Conservation (phyloP, 495 filamentous ascomycete genomes). For the Penicillium desertorum region DNA sequence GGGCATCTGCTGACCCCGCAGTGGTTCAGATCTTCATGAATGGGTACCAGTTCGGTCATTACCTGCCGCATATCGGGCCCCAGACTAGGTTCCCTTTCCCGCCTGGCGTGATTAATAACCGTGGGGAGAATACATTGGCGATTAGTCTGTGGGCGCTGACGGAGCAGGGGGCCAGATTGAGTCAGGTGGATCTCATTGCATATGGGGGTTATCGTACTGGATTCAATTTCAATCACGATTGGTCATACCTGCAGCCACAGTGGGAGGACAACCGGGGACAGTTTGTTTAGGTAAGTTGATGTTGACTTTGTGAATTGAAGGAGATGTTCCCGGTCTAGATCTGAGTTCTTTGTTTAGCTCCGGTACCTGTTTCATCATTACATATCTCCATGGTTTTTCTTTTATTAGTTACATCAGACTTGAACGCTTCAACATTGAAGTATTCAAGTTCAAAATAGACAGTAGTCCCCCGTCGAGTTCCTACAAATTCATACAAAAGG, state of each 20-base stretch:
- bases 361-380: background rate
- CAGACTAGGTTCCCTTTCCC: conserved; percentile 51
- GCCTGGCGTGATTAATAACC: conserved; percentile 49
- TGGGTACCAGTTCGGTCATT: conserved; percentile 52
- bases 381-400: background rate
- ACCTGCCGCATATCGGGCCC: conserved; percentile 49
- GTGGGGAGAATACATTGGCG: conserved; percentile 44
- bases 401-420: background rate
- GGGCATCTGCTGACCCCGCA: conserved; percentile 27
- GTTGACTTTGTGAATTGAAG: background rate
- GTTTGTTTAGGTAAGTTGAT: conserved; percentile 22
- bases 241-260: conserved; percentile 44
- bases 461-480: background rate
- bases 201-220: conserved; percentile 43
- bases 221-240: conserved; percentile 46
- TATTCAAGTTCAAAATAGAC: background rate
- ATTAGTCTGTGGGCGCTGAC: conserved; percentile 50
- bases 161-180: conserved; percentile 37
- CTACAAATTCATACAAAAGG: background rate
- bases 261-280: conserved; percentile 39
- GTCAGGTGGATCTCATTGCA: conserved; percentile 35
- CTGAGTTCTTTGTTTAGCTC: background rate
- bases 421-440: too few relatives aligned
- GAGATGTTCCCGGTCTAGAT: background rate
- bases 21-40: conserved; percentile 44